These are phyloP conservation scores for Isoetes engelmannii DNA, from an alignment of 83 land plant genomes.

Conservation along the genomic window DNA sequence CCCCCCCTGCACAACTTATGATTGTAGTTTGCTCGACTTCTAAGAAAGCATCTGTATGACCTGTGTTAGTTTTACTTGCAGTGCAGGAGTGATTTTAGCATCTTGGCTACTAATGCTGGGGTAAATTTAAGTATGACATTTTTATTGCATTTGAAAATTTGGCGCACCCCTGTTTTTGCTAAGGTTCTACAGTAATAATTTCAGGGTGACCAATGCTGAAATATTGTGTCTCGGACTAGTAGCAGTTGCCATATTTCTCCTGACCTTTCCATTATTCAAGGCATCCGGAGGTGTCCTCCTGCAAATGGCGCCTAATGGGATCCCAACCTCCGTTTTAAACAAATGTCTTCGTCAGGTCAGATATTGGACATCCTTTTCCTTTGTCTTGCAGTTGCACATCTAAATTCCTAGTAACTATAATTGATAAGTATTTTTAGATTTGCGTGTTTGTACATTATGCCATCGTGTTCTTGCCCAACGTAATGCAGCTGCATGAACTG, in stretches of 20 bases:
- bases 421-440: too few relatives aligned
- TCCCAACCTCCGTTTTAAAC: constrained; percentile 64
- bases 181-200: neutral
- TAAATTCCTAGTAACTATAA: too few relatives aligned
- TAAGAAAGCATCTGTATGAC: too few relatives aligned
- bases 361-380: neutral
- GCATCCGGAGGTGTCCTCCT: constrained; percentile 75
- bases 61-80: constrained; percentile 20
- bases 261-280: constrained; percentile 81
- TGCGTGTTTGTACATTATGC: too few relatives aligned
- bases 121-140: constrained; percentile 29
- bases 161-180: neutral
- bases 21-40: too few relatives aligned
- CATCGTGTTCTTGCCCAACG: too few relatives aligned
- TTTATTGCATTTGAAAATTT: neutral
- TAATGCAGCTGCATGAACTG: neutral
- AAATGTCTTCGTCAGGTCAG: constrained; percentile 86
- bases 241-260: constrained; percentile 64
- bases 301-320: constrained; percentile 72
- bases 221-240: constrained; percentile 83
- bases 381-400: too few relatives aligned
- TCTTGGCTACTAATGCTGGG: constrained; percentile 86
- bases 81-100: constrained; percentile 94
- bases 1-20: too few relatives aligned
- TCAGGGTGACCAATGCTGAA: constrained; percentile 87